Conservation (phyloP, 2,329 filamentous ascomycete genomes). For the Trichoderma sp. region DNA sequence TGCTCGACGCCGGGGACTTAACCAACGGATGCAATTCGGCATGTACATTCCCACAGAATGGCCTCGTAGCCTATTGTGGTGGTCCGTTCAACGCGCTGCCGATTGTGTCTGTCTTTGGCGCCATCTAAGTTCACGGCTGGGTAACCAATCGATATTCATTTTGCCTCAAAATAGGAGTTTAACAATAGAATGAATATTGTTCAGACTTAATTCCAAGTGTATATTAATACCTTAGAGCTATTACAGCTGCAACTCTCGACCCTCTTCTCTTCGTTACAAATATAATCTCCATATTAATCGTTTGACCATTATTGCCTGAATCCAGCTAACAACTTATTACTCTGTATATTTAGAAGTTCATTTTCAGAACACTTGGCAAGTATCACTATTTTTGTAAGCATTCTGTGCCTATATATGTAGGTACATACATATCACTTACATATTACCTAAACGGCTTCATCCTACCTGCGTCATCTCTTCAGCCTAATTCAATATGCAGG, state of each 20-base stretch:
- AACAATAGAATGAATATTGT: background rate
- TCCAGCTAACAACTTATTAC: background rate
- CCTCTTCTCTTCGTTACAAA: background rate
- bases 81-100: background rate
- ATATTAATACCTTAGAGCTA: background rate
- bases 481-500: no score
- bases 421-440: background rate
- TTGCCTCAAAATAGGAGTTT: background rate
- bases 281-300: background rate
- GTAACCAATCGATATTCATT: background rate
- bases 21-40: background rate
- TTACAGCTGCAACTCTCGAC: background rate
- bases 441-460: background rate
- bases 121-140: background rate
- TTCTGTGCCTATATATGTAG: background rate
- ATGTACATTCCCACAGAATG: background rate
- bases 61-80: background rate
- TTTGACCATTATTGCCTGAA: background rate
- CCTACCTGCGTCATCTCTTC: background rate
- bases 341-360: background rate
- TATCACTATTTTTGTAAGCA: background rate
- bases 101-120: background rate
- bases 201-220: background rate
- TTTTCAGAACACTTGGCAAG: background rate
- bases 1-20: fast-evolving